Evolutionary conservation across 495 filamentous ascomycete species (phyloP), one percentile per base, ranked within the genome.

Genomic region (Thermothielavioides terrestris): DNA sequence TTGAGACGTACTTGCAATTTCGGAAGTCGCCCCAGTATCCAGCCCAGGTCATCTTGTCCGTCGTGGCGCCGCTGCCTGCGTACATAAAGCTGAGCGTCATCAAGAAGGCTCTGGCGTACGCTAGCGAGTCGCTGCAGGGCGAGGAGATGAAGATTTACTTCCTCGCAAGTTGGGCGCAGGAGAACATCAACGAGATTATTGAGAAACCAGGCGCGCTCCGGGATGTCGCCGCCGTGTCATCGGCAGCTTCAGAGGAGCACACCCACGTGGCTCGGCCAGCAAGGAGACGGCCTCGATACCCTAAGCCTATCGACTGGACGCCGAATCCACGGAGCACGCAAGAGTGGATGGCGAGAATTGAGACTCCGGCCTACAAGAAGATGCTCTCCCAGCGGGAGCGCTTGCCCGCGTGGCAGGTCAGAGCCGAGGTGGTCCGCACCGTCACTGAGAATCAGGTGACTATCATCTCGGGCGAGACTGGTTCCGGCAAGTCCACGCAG

Each of bases 381-480:
- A 89, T 92, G 83, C 66, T 86, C 12, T 59, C 66, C 10, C 77
- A 78, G 55, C 76, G 92, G 32, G 76, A 82, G 61, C 76, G 74
- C 22, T 72, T 98, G 8, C 94, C 92, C 0, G 94, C 92, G 4
- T 98, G 92, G 92, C 79, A 82, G 51, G 77, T 87, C 30, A 83
- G 78, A 64, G 81, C 89, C 30, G 70, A 77, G 9, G 86, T 98
- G 23, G 75, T 96, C 22, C 58, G 75, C 11, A 80, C 86, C 3
- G 83, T 97, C 17, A 77, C 76, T 27, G 60, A 70, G 4, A 78
- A 88, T 59, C 89, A 94, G 64, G 87, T 97, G 18, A 91, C 86
- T 4, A 97, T 98, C 53, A 94, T 98, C 44, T 91, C 89, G 23
- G 92, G 92, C 55, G 92, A 96, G 68, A 98, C 92, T 6, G 92